Evolutionary conservation across 495 filamentous ascomycete species (phyloP), one percentile per base, ranked within the genome.

Genomic region (Durotheca rogersii): DNA sequence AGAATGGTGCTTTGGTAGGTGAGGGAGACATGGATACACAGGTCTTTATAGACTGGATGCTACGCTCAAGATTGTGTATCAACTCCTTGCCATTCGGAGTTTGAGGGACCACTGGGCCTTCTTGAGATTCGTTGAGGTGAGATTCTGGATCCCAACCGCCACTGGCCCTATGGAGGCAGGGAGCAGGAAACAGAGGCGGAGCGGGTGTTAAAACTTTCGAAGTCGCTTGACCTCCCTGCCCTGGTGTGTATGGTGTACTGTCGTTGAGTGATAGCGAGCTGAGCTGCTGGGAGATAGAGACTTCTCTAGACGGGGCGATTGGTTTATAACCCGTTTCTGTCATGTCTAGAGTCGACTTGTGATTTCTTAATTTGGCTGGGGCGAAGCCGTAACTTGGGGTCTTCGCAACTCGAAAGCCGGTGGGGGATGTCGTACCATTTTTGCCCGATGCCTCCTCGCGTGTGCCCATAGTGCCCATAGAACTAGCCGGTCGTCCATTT

Each of bases 361-460:
- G 30, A n/a, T 39, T 43, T 15, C 67, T 60, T 15, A 67, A 23
- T 47, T 58, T 64, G 38, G 25, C 37, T 31, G 38, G 56, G 11
- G 58, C 21, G 11, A 35, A 58, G 29, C 15, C 18, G 41, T 33
- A 60, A 45, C 10, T 47, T 15, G 41, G 32, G 59, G 55, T 67
- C 58, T 60, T 61, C 56, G 64, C 58, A 63, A 51, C 48, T 37
- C 48, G 49, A 46, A 41, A 36, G 48, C 39, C 15, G 18, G 40
- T 17, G 19, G 45, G 58, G 55, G 61, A 51, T 41, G 54, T 71
- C 81, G 64, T 90, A 91, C 88, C 88, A 78, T 89, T 87, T 81
- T 43, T 70, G 69, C 29, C 51, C 60, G 56, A 70, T 53, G 15
- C 58, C 51, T 31, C 69, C 50, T 66, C 64, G 11, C 67, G 64